Base-by-base conservation (phyloP, 345 rosid genomes). In the Clarkia xantiana region DNA sequence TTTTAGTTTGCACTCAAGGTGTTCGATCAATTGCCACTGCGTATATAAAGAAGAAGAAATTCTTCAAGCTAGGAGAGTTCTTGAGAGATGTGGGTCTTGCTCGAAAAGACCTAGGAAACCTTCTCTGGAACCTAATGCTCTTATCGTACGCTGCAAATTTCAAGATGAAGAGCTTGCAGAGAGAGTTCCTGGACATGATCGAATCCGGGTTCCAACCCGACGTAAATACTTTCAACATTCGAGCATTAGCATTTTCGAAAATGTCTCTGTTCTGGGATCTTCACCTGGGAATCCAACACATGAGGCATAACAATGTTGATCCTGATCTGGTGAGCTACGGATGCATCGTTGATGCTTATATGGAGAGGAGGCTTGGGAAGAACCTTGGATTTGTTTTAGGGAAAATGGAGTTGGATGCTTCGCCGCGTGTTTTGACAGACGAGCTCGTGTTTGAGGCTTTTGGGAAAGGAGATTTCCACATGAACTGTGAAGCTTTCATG, bases 191-290 rank as follows among this genome's bases (percentile, higher is more conserved):
- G 54, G 58, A 51, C 42, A 85, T 80, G 94, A 45, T 59, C 54
- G 80, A 68, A 14, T 60, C 79, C 4, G 86, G 88, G 25, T 80
- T 89, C 52, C 39, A 40, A 51, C 95, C 95, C 8, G 95, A 89
- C 54, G 44, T 89, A 42, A 80, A 78, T 15, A 76, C 95, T 1
- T 89, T 89, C 50, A 89, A 89, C 53, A 63, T 85, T 39, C 69
- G 95, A 14, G 76, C 82, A 45, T 52, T 77, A 42, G 95, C 86
- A 23, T 89, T 80, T 63, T 89, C 91, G 6, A 78, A 65, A 62
- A 82, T 89, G 88, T 68, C 77, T 38, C 58, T 85, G 57, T 76
- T 89, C 43, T 77, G 97, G 95, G 95, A 85, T 74, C 79, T 89
- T 38, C 97, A 85, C 67, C 88, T 85, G 43, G 77, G 72, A 55